phyloP scores from a whole-genome alignment of 163 green algal species.

The Chloromonas sp. region DNA sequence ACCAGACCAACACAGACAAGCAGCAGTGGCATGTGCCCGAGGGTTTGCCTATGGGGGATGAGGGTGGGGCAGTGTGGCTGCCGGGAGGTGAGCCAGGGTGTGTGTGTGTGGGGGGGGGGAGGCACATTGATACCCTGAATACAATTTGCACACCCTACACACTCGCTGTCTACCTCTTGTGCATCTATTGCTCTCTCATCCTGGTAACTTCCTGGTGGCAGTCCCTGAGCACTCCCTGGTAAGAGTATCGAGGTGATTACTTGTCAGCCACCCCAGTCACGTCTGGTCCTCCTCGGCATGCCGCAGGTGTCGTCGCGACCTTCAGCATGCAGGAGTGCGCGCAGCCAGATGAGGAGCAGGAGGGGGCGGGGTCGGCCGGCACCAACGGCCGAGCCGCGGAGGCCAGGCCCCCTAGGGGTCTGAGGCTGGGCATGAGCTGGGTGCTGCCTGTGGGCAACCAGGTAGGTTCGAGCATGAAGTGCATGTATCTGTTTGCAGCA shows the following conservation, averaged over 20 bases:
- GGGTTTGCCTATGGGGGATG: constrained; percentile 17
- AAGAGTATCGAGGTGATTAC: background rate
- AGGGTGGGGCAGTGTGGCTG: constrained; percentile 42
- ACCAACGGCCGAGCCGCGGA: background rate
- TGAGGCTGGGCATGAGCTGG: constrained; percentile 2
- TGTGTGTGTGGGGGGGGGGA: background rate
- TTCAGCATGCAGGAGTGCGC: background rate
- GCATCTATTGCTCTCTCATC: background rate
- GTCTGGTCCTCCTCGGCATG: too few relatives aligned
- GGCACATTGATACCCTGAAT: too few relatives aligned
- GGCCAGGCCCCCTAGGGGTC: background rate
- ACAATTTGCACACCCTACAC: too few relatives aligned
- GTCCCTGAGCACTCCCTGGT: background rate
- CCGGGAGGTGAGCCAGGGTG: constrained; percentile 23
- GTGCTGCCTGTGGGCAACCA: background rate
- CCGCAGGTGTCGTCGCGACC: background rate
- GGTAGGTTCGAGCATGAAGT: background rate
- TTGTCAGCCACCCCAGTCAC: background rate
- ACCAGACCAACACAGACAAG: constrained; percentile 36
- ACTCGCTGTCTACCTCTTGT: background rate
- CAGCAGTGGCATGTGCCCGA: constrained; percentile 40
- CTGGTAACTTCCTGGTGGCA: too few relatives aligned
- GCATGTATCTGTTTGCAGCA: background rate
- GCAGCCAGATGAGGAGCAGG: background rate
- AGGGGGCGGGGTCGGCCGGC: background rate